phyloP scores from a whole-genome alignment of 805 yeast genomes.

The Ogataea pignaliae region DNA sequence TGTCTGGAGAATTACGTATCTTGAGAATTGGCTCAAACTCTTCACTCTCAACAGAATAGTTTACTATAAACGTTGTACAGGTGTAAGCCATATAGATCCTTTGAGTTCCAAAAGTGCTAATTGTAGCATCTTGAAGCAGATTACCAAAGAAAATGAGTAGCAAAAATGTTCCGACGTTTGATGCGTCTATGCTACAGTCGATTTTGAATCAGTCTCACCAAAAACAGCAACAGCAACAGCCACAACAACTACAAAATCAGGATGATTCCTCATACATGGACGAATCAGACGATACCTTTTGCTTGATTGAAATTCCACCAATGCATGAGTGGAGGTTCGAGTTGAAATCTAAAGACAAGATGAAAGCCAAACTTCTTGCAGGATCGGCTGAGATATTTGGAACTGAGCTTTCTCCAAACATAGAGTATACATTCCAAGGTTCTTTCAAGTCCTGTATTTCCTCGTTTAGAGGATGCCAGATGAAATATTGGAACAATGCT shows the following conservation, averaged over 20 bases:
- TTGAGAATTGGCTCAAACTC: too few relatives aligned
- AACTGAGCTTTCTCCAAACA: slow-evolving; percentile 77
- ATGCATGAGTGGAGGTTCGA: slow-evolving; percentile 75
- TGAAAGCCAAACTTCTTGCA: slow-evolving; percentile 45
- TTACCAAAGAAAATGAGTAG: too few relatives aligned
- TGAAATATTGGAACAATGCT: slow-evolving; percentile 46
- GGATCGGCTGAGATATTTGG: slow-evolving; percentile 93
- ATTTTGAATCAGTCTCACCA: slow-evolving; percentile 14
- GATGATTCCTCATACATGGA: not conserved
- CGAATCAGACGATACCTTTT: slow-evolving; percentile 1
- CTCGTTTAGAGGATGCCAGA: slow-evolving; percentile 61
- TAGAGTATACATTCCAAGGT: slow-evolving; percentile 54
- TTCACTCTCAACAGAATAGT: too few relatives aligned
- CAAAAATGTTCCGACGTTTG: slow-evolving; percentile 8
- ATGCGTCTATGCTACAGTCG: slow-evolving; percentile 20
- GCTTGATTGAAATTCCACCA: slow-evolving; percentile 20
- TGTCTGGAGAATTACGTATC: too few relatives aligned
- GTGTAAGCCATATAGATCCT: too few relatives aligned
- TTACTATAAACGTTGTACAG: too few relatives aligned
- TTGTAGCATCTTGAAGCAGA: too few relatives aligned
- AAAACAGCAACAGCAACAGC: slow-evolving; percentile 1
- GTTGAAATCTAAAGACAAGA: slow-evolving; percentile 41
- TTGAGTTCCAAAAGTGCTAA: too few relatives aligned
- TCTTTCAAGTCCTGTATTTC: slow-evolving; percentile 48
- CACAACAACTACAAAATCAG: not conserved